A percentile compares a stretch with the other conserved stretches of the same genome.
Conservation (phyloP, 768 basidiomycete species). For the Hypsizygus marmoreus region DNA sequence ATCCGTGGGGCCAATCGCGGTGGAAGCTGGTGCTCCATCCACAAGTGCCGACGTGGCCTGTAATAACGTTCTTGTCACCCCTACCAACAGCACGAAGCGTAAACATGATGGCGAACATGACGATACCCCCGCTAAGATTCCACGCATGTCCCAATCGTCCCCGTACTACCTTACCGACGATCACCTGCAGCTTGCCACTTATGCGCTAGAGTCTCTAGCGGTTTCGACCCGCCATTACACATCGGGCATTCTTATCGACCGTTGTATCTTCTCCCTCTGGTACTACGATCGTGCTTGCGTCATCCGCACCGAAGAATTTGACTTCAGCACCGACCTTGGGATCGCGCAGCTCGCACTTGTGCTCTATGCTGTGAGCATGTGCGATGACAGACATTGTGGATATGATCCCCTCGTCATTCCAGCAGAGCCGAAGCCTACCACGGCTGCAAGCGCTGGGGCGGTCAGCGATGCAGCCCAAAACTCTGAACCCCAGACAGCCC, state of each 20-base stretch:
- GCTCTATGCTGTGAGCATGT: slow-evolving; percentile 17
- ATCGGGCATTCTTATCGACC: slow-evolving; percentile 22
- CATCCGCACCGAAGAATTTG: slow-evolving; percentile 18
- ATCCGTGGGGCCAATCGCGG: not conserved
- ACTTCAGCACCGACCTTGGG: slow-evolving; percentile 16
- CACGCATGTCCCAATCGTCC: no score
- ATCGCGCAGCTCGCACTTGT: slow-evolving; percentile 24
- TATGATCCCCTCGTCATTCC: slow-evolving; percentile 1
- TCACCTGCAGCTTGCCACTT: not conserved
- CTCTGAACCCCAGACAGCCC: no score
- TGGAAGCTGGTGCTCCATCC: no score
- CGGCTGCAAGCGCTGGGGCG: no score
- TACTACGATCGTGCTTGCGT: slow-evolving; percentile 29
- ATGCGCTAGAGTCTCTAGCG: not conserved
- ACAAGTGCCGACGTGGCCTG: not conserved
- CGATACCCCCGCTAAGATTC: no score
- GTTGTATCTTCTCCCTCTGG: slow-evolving; percentile 19
- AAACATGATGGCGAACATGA: not conserved
- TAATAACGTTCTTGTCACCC: not conserved
- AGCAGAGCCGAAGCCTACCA: not conserved
- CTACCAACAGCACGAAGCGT: not conserved
- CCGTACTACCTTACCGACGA: no score
- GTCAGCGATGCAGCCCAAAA: no score
- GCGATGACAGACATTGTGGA: not conserved
- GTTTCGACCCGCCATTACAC: slow-evolving; percentile 19